Conservation (phyloP, 495 filamentous ascomycete genomes). For the Aspergillus saccharolyticus region DNA sequence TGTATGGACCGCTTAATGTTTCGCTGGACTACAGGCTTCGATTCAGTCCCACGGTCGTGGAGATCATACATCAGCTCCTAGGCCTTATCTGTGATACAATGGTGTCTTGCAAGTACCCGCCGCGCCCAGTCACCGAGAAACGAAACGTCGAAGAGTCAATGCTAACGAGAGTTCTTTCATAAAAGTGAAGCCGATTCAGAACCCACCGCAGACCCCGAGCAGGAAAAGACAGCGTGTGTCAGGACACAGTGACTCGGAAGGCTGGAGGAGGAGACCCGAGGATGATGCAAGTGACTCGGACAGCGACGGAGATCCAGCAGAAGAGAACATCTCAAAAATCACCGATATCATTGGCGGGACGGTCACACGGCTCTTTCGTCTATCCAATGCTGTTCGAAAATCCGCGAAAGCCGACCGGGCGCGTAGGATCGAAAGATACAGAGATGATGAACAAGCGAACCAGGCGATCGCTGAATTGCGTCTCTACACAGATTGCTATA, state of each 20-base stretch:
- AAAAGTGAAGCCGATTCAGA: slow-evolving; percentile 28
- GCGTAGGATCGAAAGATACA: slow-evolving; percentile 24
- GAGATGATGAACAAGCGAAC: slow-evolving; percentile 30
- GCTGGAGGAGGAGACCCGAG: slow-evolving; percentile 18
- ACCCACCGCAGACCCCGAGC: slow-evolving; percentile 19
- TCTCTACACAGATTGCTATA: slow-evolving; percentile 29
- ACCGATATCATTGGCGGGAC: slow-evolving; percentile 27
- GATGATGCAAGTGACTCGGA: slow-evolving; percentile 27
- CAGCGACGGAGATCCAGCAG: slow-evolving; percentile 18
- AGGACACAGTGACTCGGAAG: slow-evolving; percentile 17
- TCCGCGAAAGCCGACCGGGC: slow-evolving; percentile 26
- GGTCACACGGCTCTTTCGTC: slow-evolving; percentile 28
- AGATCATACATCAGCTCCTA: slow-evolving; percentile 31
- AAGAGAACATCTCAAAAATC: slow-evolving; percentile 26
- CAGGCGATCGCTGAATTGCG: slow-evolving; percentile 26
- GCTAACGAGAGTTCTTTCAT: slow-evolving; percentile 20
- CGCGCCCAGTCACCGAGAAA: neutral
- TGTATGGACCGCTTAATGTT: slow-evolving; percentile 28
- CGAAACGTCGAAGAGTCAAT: neutral
- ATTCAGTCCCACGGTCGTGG: slow-evolving; percentile 26
- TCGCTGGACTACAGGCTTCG: slow-evolving; percentile 33
- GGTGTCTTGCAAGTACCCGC: slow-evolving; percentile 22
- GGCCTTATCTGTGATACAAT: slow-evolving; percentile 23
- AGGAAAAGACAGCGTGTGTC: slow-evolving; percentile 27
- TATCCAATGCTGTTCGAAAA: slow-evolving; percentile 30